These are phyloP conservation scores for Sporisorium iseilematis-ciliati DNA, from an alignment of 1,284 basidiomycete species.

Conservation along the genomic window DNA sequence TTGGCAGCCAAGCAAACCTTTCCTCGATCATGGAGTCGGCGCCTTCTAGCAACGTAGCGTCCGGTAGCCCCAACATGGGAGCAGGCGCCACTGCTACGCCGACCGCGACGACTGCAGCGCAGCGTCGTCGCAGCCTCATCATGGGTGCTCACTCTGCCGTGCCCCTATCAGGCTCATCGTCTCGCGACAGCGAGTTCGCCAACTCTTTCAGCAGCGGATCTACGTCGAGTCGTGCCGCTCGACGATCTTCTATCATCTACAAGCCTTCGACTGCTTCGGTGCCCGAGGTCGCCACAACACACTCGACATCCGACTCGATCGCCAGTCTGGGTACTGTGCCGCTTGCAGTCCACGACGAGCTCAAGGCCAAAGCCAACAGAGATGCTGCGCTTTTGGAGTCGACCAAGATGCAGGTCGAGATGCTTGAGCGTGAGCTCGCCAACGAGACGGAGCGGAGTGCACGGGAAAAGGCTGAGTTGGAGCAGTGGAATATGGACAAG, in stretches of 20 bases:
- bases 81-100: constrained; percentile 8
- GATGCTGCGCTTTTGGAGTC: constrained; percentile 54
- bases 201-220: constrained; percentile 19
- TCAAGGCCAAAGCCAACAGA: constrained; percentile 53
- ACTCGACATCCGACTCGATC: constrained; percentile 37
- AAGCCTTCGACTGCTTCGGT: constrained; percentile 41
- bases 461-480: constrained; percentile 56
- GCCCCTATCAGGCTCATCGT: constrained; percentile 15
- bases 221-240: constrained; percentile 22
- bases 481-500: constrained; percentile 57
- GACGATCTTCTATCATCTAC: constrained; percentile 56
- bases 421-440: constrained; percentile 50
- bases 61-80: constrained; percentile 4
- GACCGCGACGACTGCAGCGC: constrained; percentile 22
- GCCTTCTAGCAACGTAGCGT: constrained; percentile 10
- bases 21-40: constrained; percentile 37
- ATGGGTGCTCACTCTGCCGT: constrained; percentile 23
- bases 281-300: constrained; percentile 21
- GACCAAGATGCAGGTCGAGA: constrained; percentile 54
- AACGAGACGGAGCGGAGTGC: constrained; percentile 48
- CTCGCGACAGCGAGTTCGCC: constrained; percentile 41
- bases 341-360: constrained; percentile 54
- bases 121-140: constrained; percentile 51
- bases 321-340: constrained; percentile 44
- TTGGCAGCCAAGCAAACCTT: constrained; percentile 52